Percentiles rank a stretch among this genome's conserved stretches.
These are phyloP conservation scores for Monilinia vaccinii-corymbosi DNA, from an alignment of 2,329 filamentous ascomycete species.

Conservation along the genomic window DNA sequence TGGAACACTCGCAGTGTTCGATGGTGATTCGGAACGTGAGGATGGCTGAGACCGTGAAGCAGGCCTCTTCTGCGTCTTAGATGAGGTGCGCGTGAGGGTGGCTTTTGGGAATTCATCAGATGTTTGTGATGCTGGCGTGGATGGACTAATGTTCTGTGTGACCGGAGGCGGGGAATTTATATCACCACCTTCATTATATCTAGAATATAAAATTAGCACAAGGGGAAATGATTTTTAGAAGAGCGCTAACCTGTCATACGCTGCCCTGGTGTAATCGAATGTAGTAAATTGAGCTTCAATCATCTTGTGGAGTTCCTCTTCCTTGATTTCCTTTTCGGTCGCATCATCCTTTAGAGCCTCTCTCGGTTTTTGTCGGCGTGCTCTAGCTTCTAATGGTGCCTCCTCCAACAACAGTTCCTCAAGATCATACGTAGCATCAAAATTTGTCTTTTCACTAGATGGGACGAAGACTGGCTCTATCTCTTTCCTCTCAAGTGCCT, in stretches of 20 bases:
- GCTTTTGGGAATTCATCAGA: slow-evolving; percentile 9
- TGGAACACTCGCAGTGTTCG: slow-evolving; percentile 17
- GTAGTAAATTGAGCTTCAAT: slow-evolving; percentile 91
- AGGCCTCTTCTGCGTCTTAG: neutral
- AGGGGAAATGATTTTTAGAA: slow-evolving; percentile 4
- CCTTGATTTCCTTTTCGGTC: slow-evolving; percentile 86
- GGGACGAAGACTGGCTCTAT: slow-evolving; percentile 87
- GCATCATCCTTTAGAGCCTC: slow-evolving; percentile 90
- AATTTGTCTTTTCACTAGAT: slow-evolving; percentile 96
- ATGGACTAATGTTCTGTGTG: slow-evolving; percentile 14
- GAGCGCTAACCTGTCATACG: slow-evolving; percentile 58
- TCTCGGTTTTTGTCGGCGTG: slow-evolving; percentile 85
- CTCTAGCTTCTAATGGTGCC: slow-evolving; percentile 84
- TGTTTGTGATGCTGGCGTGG: slow-evolving; percentile 7
- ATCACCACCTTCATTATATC: slow-evolving; percentile 29
- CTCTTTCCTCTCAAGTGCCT: slow-evolving; percentile 72
- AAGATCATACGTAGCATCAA: slow-evolving; percentile 94
- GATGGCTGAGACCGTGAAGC: slow-evolving; percentile 22
- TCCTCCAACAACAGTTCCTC: slow-evolving; percentile 92
- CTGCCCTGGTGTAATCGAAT: slow-evolving; percentile 86
- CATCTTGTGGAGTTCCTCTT: slow-evolving; percentile 87
- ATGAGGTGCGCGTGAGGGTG: slow-evolving; percentile 1
- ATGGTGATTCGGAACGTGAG: slow-evolving; percentile 24
- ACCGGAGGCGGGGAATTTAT: slow-evolving; percentile 18
- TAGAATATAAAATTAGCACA: slow-evolving; percentile 18